These are phyloP conservation scores for Coemansia sp. DNA, from an alignment of 192 early-diverging fungal genomes.

Conservation along the genomic window DNA sequence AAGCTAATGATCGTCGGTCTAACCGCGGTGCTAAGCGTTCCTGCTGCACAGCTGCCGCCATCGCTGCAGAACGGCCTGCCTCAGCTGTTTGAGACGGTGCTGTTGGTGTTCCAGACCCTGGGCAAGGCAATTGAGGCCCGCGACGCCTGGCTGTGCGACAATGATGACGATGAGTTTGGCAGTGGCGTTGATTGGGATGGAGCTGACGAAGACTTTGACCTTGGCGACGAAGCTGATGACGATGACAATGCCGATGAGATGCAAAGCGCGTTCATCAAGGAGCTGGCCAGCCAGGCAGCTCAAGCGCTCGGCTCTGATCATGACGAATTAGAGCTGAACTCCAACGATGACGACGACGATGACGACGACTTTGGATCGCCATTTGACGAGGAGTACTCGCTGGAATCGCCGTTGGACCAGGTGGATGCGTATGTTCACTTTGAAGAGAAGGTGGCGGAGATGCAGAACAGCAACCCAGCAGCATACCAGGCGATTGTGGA, in stretches of 20 bases:
- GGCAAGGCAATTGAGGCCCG: slow-evolving; percentile 56
- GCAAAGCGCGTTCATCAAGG: slow-evolving; percentile 61
- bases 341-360: slow-evolving; percentile 51
- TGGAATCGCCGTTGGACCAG: slow-evolving; percentile 76
- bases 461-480: slow-evolving; percentile 35
- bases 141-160: slow-evolving; percentile 46
- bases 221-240: slow-evolving; percentile 56
- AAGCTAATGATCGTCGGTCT: slow-evolving; percentile 85
- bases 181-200: slow-evolving; percentile 47
- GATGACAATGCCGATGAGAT: slow-evolving; percentile 65
- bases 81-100: slow-evolving; percentile 68
- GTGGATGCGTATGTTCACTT: slow-evolving; percentile 72
- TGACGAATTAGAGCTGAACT: slow-evolving; percentile 28
- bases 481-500: slow-evolving; percentile 34
- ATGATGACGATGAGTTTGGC: slow-evolving; percentile 23
- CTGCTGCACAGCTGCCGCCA: slow-evolving; percentile 66
- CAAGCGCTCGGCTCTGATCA: slow-evolving; percentile 44
- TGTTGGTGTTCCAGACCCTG: slow-evolving; percentile 74
- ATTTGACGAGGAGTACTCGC: slow-evolving; percentile 71
- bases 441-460: slow-evolving; percentile 60
- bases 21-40: slow-evolving; percentile 69
- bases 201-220: slow-evolving; percentile 40
- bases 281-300: slow-evolving; percentile 57
- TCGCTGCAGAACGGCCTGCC: slow-evolving; percentile 71
- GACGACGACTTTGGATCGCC: slow-evolving; percentile 65